phyloP scores from a whole-genome alignment of 345 rosid species.

The Eutrema japonicum region DNA sequence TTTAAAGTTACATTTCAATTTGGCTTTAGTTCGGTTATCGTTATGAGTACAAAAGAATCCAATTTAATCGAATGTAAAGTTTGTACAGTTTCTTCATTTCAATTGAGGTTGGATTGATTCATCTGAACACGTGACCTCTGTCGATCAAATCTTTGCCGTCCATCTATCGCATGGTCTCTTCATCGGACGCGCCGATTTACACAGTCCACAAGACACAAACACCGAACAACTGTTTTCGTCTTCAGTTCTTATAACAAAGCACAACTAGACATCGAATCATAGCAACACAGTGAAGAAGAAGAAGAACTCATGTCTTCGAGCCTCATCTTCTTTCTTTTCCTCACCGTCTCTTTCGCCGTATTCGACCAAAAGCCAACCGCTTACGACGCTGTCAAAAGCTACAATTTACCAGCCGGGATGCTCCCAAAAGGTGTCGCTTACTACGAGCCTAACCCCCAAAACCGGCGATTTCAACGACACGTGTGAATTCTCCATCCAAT shows the following conservation, averaged over 20 bases:
- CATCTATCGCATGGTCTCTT: constrained; percentile 6
- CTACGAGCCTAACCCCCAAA: constrained; percentile 51
- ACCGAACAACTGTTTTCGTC: constrained; percentile 7
- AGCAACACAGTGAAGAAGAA: not conserved
- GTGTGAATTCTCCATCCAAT: constrained; percentile 57
- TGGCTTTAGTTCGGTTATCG: not conserved
- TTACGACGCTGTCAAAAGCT: constrained; percentile 55
- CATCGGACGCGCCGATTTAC: constrained; percentile 17
- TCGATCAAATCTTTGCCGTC: constrained; percentile 23
- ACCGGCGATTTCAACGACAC: constrained; percentile 62
- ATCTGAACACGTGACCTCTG: constrained; percentile 26
- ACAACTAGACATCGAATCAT: constrained; percentile 18
- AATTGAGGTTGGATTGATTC: not conserved
- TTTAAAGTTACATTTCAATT: not conserved
- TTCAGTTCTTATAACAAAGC: not conserved
- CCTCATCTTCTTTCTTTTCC: constrained; percentile 25
- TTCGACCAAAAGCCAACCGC: constrained; percentile 43
- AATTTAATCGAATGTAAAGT: not conserved
- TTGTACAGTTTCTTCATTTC: not conserved
- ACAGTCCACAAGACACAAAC: constrained; percentile 4
- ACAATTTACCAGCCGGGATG: constrained; percentile 63
- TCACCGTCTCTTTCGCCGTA: not conserved
- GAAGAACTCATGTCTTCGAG: constrained; percentile 13
- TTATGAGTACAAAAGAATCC: not conserved
- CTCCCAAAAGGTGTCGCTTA: constrained; percentile 65